Percentiles rank a stretch among this genome's conserved stretches.
These are phyloP conservation scores for Scutellaria minor DNA, from an alignment of 257 asterid genomes.

Conservation along the genomic window DNA sequence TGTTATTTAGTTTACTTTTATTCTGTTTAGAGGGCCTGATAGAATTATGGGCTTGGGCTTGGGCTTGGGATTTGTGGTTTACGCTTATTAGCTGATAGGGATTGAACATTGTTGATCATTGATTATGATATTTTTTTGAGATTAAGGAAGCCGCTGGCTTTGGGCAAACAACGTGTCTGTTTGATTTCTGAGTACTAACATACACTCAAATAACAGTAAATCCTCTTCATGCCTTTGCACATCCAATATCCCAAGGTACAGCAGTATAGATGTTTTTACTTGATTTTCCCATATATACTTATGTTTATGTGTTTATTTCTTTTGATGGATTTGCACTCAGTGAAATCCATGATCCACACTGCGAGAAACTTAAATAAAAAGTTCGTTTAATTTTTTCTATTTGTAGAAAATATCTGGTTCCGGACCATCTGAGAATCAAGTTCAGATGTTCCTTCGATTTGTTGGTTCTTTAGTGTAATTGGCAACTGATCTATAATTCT, in stretches of 20 bases:
- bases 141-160: no score
- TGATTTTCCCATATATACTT: background rate
- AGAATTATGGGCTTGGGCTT: no score
- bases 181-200: no score
- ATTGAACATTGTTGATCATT: no score
- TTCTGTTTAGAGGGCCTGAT: no score
- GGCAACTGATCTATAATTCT: background rate
- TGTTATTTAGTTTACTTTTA: no score
- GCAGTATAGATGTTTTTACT: background rate
- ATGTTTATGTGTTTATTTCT: background rate
- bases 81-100: no score
- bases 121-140: no score
- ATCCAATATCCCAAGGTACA: constrained; percentile 54
- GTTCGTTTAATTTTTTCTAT: background rate
- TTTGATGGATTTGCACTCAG: constrained; percentile 5
- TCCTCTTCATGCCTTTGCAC: no score
- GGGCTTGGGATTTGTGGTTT: no score
- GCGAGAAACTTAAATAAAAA: background rate
- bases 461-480: background rate
- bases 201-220: no score
- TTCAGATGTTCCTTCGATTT: background rate
- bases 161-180: no score
- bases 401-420: background rate
- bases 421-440: background rate
- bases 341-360: constrained; percentile 10